Base-by-base conservation (phyloP, 352 stramenopile genomes). In the Saprolegnia diclina region DNA sequence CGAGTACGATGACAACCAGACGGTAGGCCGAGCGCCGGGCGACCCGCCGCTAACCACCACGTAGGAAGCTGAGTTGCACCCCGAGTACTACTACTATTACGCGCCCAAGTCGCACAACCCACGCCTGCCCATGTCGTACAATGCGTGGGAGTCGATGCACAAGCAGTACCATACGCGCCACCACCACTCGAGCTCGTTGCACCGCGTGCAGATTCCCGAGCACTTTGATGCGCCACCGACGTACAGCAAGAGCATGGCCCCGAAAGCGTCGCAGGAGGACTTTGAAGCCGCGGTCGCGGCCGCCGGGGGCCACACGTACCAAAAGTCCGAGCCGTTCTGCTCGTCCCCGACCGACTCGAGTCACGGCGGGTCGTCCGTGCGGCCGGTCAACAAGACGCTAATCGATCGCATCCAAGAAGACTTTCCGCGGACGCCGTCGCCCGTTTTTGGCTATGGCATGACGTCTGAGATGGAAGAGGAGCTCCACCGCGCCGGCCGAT, bases 341-440 rank as follows among this genome's bases (percentile, higher is more conserved):
- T 62, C 44, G 40, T 62, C 63, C 5, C 52, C 63, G 10, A 62
- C 63, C 0, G 63, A 69, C 9, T 69, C 52, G 14, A 56, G 18
- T 13, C 40, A 69, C 63, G 45, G 63, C 46, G 53, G 32, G 22
- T 57, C 46, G 9, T 59, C 48, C 19, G 18, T 50, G 42, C 63
- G 52, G 9, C 56, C 65, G 14, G n/a, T 70, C 5, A 68, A 42
- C 26, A 73, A 68, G 29, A 61, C 83, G 0, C 73, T 91, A 29
- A 80, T 92, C 40, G 83, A 89, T 57, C 82, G 82, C 44, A 88
- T 92, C 24, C 81, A 93, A 77, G 83, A 90, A 67, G 85, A 92
- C 55, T 92, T 93, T 32, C 80, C 85, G 16, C 74, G 83, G 24
- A 90, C 80, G 0, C 85, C 85, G 57, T 88, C 81, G 1, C 82